Base-by-base conservation (phyloP, 192 early-diverging fungal genomes). In the Podila horticola region DNA sequence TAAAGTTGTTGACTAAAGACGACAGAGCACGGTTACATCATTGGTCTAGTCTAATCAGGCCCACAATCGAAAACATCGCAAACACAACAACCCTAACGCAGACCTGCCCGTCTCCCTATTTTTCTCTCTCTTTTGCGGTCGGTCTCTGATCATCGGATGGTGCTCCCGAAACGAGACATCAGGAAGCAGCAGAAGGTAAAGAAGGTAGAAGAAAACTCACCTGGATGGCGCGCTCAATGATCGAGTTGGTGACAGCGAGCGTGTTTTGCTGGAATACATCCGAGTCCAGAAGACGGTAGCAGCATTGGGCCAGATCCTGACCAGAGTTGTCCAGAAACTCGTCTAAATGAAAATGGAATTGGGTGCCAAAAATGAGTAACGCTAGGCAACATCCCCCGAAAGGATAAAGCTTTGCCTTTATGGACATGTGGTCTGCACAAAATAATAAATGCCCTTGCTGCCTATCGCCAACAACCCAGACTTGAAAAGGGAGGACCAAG, bases 271-370 rank as follows among this genome's bases (percentile, higher is more conserved):
- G 66, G 64, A 84, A 90, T 34, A 85, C 58, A 26, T 81, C 68
- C 19, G 89, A 87, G 65, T 88, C 87, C 24, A 90, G 61, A 26
- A 90, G 68, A n/a, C 85, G 84, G 62, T 88, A 90, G 20, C 82
- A 84, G 22, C 84, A 83, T 34, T 74, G 48, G 3, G 72, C 82
- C n/a, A 88, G 49, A 48, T 90, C 85, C 34, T 62, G 64, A 11
- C 69, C 70, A 4, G 66, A 57, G 17, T 65, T 66, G 41, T 84
- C 77, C 38, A 88, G 31, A 59, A 84, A 90, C 28, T 88, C 84
- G 31, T 87, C 89, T 90, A 67, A 22, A 8, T 24, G 0, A 11
- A 69, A 15, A 58, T 61, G 4, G 5, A 30, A 55, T 64, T 30
- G 19, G 17, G 26, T 4, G 10, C 57, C 22, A 15, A 66, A 69